A percentile compares a stretch with the other conserved stretches of the same genome.
Conservation (phyloP, 306 rosid species). For the Fagus crenata region DNA sequence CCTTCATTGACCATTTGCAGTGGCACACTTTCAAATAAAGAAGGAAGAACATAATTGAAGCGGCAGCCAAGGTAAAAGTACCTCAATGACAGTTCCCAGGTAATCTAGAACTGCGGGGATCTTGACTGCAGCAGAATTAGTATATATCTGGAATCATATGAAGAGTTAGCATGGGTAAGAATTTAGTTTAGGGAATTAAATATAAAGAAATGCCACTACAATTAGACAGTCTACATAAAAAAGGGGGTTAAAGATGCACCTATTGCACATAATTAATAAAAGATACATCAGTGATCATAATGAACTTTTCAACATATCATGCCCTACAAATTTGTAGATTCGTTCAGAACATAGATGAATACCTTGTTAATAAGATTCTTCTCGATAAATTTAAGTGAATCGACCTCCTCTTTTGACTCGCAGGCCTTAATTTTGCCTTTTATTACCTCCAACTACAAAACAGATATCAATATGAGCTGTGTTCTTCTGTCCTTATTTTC, state of each 20-base stretch:
- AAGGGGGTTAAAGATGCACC: conserved; percentile 3
- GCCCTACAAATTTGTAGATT: too few relatives aligned
- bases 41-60: conserved; percentile 10
- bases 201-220: conserved; percentile 16
- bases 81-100: conserved; percentile 90
- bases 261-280: conserved; percentile 22
- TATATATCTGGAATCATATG: conserved; percentile 65
- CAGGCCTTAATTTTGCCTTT: conserved; percentile 73
- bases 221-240: conserved; percentile 11
- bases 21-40: background rate
- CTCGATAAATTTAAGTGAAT: conserved; percentile 68
- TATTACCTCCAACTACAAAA: conserved; percentile 70
- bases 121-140: conserved; percentile 93
- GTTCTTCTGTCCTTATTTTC: conserved; percentile 15
- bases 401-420: conserved; percentile 68
- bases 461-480: conserved; percentile 20
- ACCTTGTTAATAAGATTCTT: conserved; percentile 87
- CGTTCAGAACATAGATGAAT: conserved; percentile 24
- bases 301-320: too few relatives aligned
- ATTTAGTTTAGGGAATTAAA: background rate
- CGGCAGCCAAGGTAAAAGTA: conserved; percentile 27
- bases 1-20: conserved; percentile 15
- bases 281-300: conserved; percentile 2
- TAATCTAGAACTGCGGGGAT: conserved; percentile 91
- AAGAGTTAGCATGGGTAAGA: conserved; percentile 8